These are phyloP conservation scores for Pythium dissimile DNA, from an alignment of 352 stramenopile genomes.

Conservation along the genomic window DNA sequence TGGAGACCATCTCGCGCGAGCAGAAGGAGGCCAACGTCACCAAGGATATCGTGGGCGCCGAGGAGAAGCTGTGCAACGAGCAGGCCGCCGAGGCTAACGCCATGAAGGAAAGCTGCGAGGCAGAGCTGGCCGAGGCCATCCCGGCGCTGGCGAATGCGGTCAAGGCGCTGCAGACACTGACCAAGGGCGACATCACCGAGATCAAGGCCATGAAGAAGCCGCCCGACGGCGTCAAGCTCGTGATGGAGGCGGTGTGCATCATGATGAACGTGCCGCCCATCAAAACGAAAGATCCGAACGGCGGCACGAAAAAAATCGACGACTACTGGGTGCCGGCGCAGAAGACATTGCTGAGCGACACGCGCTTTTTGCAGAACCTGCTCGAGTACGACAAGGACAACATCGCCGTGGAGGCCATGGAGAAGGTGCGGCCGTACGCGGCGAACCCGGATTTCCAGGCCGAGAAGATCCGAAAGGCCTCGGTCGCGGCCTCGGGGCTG, in stretches of 20 bases:
- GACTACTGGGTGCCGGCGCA: constrained; percentile 94
- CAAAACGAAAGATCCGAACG: constrained; percentile 91
- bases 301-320: constrained; percentile 90
- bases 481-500: constrained; percentile 90
- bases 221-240: constrained; percentile 91
- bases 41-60: constrained; percentile 75
- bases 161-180: constrained; percentile 91
- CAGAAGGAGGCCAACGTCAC: constrained; percentile 87
- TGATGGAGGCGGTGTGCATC: constrained; percentile 95
- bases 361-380: constrained; percentile 91
- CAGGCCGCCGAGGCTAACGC: constrained; percentile 84
- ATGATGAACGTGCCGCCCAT: constrained; percentile 93
- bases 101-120: constrained; percentile 91
- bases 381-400: constrained; percentile 97
- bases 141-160: constrained; percentile 90
- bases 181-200: constrained; percentile 93
- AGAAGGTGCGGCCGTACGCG: constrained; percentile 85
- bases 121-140: constrained; percentile 90
- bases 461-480: constrained; percentile 94
- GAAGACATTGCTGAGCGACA: constrained; percentile 91
- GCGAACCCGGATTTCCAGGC: constrained; percentile 90
- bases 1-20: constrained; percentile 88
- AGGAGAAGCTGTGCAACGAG: constrained; percentile 85
- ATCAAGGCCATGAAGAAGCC: constrained; percentile 97
- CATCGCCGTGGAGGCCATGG: constrained; percentile 88